phyloP scores from a whole-genome alignment of 2,329 filamentous ascomycete genomes.

The Geosmithia flava region DNA sequence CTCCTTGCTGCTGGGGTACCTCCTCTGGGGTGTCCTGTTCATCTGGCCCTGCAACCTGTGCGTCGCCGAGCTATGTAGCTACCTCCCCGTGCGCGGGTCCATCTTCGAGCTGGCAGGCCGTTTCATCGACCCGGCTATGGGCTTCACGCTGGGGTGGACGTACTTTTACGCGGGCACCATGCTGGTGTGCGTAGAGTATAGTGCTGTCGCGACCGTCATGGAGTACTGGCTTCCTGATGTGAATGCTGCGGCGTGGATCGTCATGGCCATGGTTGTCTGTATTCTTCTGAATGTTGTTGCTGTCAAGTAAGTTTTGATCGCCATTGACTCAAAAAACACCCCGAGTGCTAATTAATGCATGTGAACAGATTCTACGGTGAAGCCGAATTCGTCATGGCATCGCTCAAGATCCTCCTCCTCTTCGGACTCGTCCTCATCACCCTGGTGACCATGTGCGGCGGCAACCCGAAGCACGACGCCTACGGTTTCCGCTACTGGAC shows the following conservation, averaged over 20 bases:
- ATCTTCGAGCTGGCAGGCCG: slow-evolving; percentile 42
- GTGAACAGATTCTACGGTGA: slow-evolving; percentile 23
- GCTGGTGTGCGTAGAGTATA: slow-evolving; percentile 31
- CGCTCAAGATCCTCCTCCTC: slow-evolving; percentile 30
- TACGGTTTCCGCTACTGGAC: slow-evolving; percentile 51
- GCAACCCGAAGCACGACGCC: slow-evolving; percentile 48
- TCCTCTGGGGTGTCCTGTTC: slow-evolving; percentile 29
- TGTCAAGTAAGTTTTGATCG: slow-evolving; percentile 23
- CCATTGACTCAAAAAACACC: too few species aligned
- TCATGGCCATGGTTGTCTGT: slow-evolving; percentile 30
- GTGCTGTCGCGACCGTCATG: slow-evolving; percentile 29
- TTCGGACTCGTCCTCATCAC: slow-evolving; percentile 49
- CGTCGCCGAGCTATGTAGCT: slow-evolving; percentile 46
- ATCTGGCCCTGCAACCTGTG: slow-evolving; percentile 31
- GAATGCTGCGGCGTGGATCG: slow-evolving; percentile 35
- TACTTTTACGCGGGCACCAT: slow-evolving; percentile 34
- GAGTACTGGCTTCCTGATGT: slow-evolving; percentile 28
- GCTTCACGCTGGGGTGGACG: slow-evolving; percentile 42
- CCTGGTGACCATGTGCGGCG: slow-evolving; percentile 56
- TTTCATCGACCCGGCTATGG: slow-evolving; percentile 43
- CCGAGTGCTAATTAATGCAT: too few species aligned
- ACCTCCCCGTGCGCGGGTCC: slow-evolving; percentile 39
- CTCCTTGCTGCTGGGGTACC: slow-evolving; percentile 29
- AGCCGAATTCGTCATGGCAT: slow-evolving; percentile 44
- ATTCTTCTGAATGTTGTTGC: slow-evolving; percentile 33